Evolutionary conservation across 495 filamentous ascomycete genomes (phyloP).

Genomic region (Penicillium canescens): DNA sequence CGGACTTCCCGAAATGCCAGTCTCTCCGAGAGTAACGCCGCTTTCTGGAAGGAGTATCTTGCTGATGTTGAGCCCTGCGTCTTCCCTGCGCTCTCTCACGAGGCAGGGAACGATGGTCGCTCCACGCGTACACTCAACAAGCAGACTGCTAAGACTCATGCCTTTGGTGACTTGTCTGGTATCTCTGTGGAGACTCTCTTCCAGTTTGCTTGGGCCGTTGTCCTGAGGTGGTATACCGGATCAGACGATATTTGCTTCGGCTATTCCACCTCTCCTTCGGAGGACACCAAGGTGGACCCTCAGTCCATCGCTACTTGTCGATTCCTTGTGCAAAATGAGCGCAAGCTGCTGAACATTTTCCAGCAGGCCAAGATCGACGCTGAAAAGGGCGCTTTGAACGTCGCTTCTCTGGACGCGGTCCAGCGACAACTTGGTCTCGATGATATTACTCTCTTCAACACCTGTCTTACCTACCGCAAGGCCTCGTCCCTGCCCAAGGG

Average conservation of each 20-base stretch:
- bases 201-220: conserved; percentile 55
- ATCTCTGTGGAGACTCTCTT: conserved; percentile 35
- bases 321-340: conserved; percentile 34
- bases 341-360: conserved; percentile 35
- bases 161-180: conserved; percentile 32
- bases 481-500: conserved; percentile 11
- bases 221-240: conserved; percentile 53
- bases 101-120: neutral
- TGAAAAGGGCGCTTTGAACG: conserved; percentile 34
- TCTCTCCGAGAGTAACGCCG: conserved; percentile 24
- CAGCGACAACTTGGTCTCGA: conserved; percentile 38
- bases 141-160: conserved; percentile 32
- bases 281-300: conserved; percentile 16
- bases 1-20: conserved; percentile 5
- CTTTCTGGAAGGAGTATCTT: conserved; percentile 56
- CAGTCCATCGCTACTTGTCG: conserved; percentile 31
- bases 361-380: conserved; percentile 35
- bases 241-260: conserved; percentile 58
- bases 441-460: conserved; percentile 51
- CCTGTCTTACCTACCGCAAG: conserved; percentile 41
- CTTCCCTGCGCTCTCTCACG: conserved; percentile 45
- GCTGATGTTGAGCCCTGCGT: conserved; percentile 51
- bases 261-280: conserved; percentile 29
- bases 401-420: conserved; percentile 38
- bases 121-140: conserved; percentile 24